These are phyloP conservation scores for Pelargonium nanum DNA, from an alignment of 345 rosid genomes.

Conservation along the genomic window DNA sequence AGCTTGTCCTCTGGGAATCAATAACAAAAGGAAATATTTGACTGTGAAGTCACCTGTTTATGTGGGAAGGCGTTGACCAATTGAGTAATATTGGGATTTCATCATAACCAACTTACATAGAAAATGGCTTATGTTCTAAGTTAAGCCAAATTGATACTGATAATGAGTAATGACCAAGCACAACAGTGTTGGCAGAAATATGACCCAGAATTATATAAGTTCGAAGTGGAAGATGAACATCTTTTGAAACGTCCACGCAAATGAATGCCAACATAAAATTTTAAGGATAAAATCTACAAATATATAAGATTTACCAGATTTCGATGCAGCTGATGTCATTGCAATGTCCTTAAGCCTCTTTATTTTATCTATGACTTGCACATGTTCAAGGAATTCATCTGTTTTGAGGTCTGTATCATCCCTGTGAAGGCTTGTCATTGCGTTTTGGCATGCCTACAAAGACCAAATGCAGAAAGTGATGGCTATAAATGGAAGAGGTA, in stretches of 20 bases:
- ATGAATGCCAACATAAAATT: too few relatives aligned
- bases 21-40: too few relatives aligned
- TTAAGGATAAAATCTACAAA: not conserved
- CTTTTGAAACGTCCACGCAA: too few relatives aligned
- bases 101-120: too few relatives aligned
- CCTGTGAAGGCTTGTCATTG: constrained; percentile 32
- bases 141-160: not conserved
- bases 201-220: not conserved
- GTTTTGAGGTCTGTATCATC: constrained; percentile 13
- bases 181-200: not conserved
- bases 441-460: constrained; percentile 13
- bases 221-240: too few relatives aligned
- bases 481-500: not conserved
- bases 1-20: too few relatives aligned
- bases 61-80: too few relatives aligned
- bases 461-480: not conserved
- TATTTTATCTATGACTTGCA: constrained; percentile 20
- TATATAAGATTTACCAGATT: constrained; percentile 40
- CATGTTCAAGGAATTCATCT: constrained; percentile 12
- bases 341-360: constrained; percentile 44
- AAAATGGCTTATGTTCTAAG: too few relatives aligned
- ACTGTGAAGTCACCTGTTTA: too few relatives aligned
- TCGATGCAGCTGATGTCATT: constrained; percentile 30
- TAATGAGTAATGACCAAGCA: not conserved
- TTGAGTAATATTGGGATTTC: too few relatives aligned